phyloP scores from a whole-genome alignment of 1,139 yeast species.

The Fermentozyma sake region DNA sequence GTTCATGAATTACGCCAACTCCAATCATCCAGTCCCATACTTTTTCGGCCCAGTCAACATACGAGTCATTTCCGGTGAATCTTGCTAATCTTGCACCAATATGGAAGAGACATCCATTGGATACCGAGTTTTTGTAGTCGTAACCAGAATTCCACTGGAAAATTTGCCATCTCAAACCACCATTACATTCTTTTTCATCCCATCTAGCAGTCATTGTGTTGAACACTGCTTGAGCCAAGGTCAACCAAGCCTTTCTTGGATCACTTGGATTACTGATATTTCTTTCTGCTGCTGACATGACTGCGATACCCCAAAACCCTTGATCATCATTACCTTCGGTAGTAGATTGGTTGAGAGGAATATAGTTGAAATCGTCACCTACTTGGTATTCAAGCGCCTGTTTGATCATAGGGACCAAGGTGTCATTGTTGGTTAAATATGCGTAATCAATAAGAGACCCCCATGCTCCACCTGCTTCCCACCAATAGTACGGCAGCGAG shows the following conservation, averaged over 20 bases:
- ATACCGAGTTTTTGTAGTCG: slow-evolving; percentile 72
- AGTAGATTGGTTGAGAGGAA: slow-evolving; percentile 70
- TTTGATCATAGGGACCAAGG: slow-evolving; percentile 52
- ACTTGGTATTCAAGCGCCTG: slow-evolving; percentile 60
- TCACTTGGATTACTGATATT: slow-evolving; percentile 62
- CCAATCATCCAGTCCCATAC: slow-evolving; percentile 69
- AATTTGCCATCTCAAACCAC: slow-evolving; percentile 87
- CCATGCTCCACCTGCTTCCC: slow-evolving; percentile 92
- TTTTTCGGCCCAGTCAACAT: slow-evolving; percentile 58
- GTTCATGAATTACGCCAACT: slow-evolving; percentile 42
- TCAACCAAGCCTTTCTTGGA: slow-evolving; percentile 47
- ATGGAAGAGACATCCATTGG: slow-evolving; percentile 75
- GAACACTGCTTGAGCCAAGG: slow-evolving; percentile 70
- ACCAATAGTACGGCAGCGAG: slow-evolving; percentile 79
- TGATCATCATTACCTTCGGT: slow-evolving; percentile 93
- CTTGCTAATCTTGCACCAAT: slow-evolving; percentile 75
- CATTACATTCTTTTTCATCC: slow-evolving; percentile 62
- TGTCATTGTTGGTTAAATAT: slow-evolving; percentile 57
- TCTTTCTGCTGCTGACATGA: slow-evolving; percentile 77
- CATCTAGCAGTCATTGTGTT: slow-evolving; percentile 73
- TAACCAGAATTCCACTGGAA: slow-evolving; percentile 74
- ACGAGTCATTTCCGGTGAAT: slow-evolving; percentile 60
- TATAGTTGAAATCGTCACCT: slow-evolving; percentile 63
- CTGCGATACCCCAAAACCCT: slow-evolving; percentile 86
- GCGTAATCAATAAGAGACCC: slow-evolving; percentile 71